Evolutionary conservation across 169 alveolate species (phyloP), one percentile per base, ranked within the genome.

Genomic region (Eimeria maxima): DNA sequence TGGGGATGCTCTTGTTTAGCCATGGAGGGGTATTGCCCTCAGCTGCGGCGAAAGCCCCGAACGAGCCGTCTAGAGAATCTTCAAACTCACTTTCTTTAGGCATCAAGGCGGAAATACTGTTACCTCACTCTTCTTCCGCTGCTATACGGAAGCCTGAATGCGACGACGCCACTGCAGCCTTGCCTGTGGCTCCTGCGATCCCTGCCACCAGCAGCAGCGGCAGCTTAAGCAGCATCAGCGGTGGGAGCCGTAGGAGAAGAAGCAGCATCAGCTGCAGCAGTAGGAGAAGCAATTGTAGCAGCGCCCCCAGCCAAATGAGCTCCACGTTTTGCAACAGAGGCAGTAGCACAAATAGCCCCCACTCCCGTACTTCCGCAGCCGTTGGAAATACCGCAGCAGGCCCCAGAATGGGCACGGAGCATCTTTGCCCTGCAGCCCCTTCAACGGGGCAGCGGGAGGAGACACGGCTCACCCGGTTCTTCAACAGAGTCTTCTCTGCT

Each of bases 11-110:
- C 80, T 45, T 60, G 60, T 63, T 29, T 57, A 71, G 81, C 93
- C 80, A 86, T 86, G 93, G 93, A 86, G 93, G 93, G 93, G 93
- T 86, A 16, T 29, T 86, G 81, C 81, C 93, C 93, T 86, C 81
- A 33, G 93, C 81, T 86, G 81, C 83, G 57, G 93, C 57, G 80
- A 27, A 33, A 42, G 44, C 93, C 60, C 65, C 93, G 1, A 11
- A 33, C 50, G 42, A 69, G 10, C 29, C 53, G 14, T 27, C 93
- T 1, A 47, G 33, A 10, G 81, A 60, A 10, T 50, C 2, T 38
- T 22, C 78, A 53, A 33, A 20, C 38, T 18, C 60, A 6, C 6
- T 24, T 27, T 8, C 55, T 24, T 42, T 60, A 63, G 29, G n/a
- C 44, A 63, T 86, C 29, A 27, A 33, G 7, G 7, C 78, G 6